These are phyloP conservation scores for Coemansia sp. DNA, from an alignment of 192 early-diverging fungal genomes.

Conservation along the genomic window DNA sequence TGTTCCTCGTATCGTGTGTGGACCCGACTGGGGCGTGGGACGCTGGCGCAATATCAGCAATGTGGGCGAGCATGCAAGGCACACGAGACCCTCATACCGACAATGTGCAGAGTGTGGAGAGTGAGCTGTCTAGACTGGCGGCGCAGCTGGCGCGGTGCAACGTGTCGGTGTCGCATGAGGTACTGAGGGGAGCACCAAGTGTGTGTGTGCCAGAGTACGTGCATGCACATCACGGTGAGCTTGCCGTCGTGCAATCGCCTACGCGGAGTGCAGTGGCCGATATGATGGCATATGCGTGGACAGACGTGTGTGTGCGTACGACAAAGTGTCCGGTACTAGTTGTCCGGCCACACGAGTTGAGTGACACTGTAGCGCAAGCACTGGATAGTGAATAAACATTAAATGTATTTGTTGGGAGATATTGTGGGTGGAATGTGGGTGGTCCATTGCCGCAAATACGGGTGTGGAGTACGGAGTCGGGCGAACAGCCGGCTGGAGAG, in stretches of 20 bases:
- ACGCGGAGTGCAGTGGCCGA: conserved; percentile 3
- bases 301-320: conserved; percentile 20
- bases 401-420: too few species aligned
- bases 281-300: conserved; percentile 32
- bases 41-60: conserved; percentile 2
- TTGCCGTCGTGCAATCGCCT: conserved; percentile 33
- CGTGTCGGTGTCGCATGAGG: conserved; percentile 25
- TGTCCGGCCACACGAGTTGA: conserved; percentile 30
- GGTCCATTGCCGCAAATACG: conserved; percentile 44
- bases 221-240: conserved; percentile 27
- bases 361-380: conserved; percentile 33
- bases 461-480: conserved; percentile 10
- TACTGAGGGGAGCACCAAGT: conserved; percentile 10
- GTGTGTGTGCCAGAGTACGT: conserved; percentile 25
- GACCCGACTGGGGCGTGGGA: conserved; percentile 7
- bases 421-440: conserved; percentile 7
- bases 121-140: conserved; percentile 9
- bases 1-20: conserved; percentile 36
- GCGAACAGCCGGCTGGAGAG: conserved; percentile 26
- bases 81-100: conserved; percentile 18
- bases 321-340: conserved; percentile 34
- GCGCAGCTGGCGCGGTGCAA: conserved; percentile 13
- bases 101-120: conserved; percentile 10
- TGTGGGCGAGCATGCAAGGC: conserved; percentile 37
- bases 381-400: conserved; percentile 5